phyloP scores from a whole-genome alignment of 306 rosid species.

The Malus fusca region DNA sequence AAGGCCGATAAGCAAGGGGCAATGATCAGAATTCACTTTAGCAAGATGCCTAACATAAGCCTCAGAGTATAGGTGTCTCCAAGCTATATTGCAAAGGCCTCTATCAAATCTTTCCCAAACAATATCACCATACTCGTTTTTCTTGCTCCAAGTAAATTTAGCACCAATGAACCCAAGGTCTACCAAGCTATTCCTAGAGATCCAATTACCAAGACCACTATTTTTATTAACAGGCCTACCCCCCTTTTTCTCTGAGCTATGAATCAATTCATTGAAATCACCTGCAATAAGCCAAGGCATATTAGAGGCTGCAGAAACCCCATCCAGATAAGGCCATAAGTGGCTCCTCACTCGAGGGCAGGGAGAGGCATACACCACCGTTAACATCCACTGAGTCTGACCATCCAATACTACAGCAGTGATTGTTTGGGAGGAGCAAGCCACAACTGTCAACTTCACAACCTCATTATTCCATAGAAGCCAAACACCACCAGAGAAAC shows the following conservation, averaged over 20 bases:
- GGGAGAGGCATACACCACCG: background rate
- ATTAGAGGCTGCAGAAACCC: background rate
- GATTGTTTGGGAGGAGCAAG: background rate
- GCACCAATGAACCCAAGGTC: background rate
- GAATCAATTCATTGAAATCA: background rate
- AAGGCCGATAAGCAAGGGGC: background rate
- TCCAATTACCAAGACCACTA: background rate
- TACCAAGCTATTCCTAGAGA: background rate
- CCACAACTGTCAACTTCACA: background rate
- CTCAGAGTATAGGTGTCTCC: background rate
- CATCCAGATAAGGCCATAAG: background rate
- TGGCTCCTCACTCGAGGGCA: background rate
- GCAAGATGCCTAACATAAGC: background rate
- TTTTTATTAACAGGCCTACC: background rate
- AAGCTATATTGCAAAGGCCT: background rate
- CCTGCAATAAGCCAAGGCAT: background rate
- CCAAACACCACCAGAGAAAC: background rate
- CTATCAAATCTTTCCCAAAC: background rate
- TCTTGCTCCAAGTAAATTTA: background rate
- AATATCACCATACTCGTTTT: background rate
- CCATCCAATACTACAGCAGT: background rate
- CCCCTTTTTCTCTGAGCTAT: background rate
- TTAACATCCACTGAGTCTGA: background rate
- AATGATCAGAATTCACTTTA: background rate
- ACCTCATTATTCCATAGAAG: background rate